Conservation (phyloP, 495 filamentous ascomycete species). For the Aspergillus kassunensis region DNA sequence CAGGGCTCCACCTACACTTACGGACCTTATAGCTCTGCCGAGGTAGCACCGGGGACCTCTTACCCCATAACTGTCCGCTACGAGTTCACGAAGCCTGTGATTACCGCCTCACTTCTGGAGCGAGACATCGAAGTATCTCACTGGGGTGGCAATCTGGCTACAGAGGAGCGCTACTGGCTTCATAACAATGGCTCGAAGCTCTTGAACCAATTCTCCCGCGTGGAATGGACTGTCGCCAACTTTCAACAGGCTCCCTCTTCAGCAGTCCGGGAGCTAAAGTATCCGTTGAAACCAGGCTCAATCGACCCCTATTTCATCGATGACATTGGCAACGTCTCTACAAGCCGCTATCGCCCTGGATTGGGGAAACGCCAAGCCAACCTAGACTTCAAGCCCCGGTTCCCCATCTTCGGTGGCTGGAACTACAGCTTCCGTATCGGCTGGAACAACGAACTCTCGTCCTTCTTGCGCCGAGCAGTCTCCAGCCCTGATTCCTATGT, state of each 20-base stretch:
- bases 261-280: slow-evolving; percentile 76
- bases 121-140: slow-evolving; percentile 93
- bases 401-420: slow-evolving; percentile 93
- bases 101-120: slow-evolving; percentile 69
- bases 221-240: slow-evolving; percentile 66
- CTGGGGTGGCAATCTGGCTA: slow-evolving; percentile 94
- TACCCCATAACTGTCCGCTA: slow-evolving; percentile 78
- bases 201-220: slow-evolving; percentile 77
- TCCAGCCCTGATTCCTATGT: slow-evolving; percentile 62
- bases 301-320: slow-evolving; percentile 90
- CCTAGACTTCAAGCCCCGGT: slow-evolving; percentile 87
- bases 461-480: slow-evolving; percentile 62
- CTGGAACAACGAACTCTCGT: slow-evolving; percentile 81
- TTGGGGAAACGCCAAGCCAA: slow-evolving; percentile 65
- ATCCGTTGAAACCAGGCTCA: slow-evolving; percentile 74
- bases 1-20: slow-evolving; percentile 85
- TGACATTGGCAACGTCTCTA: slow-evolving; percentile 95
- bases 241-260: slow-evolving; percentile 73
- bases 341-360: slow-evolving; percentile 77
- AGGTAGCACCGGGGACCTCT: slow-evolving; percentile 61
- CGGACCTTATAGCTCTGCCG: slow-evolving; percentile 76
- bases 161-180: slow-evolving; percentile 90
- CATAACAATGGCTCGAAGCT: slow-evolving; percentile 82
- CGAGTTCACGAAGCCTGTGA: slow-evolving; percentile 91
- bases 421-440: slow-evolving; percentile 94